phyloP scores from a whole-genome alignment of 2,329 filamentous ascomycete species.

The Pseudodiploospora longispora region DNA sequence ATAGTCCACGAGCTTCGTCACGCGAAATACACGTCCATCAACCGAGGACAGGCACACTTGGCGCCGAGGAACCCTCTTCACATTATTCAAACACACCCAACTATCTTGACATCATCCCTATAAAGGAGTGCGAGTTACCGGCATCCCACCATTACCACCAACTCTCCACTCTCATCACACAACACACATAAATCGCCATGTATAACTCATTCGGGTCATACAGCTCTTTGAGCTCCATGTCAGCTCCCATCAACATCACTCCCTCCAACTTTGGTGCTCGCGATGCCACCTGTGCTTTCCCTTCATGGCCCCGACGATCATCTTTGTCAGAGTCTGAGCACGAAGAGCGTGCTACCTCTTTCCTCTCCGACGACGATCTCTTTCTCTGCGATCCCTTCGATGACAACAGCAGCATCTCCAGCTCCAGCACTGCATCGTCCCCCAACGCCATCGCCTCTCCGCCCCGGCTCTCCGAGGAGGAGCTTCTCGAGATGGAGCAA shows the following conservation, averaged over 20 bases:
- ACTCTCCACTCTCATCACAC: background rate
- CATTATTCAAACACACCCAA: background rate
- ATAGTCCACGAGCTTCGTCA: too few relatives aligned
- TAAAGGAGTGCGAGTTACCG: too few relatives aligned
- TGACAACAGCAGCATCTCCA: conserved; percentile 39
- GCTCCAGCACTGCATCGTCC: conserved; percentile 33
- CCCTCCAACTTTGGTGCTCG: conserved; percentile 30
- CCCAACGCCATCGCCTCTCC: conserved; percentile 22
- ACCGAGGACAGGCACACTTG: too few relatives aligned
- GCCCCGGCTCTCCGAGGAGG: conserved; percentile 34
- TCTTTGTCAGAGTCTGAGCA: conserved; percentile 38
- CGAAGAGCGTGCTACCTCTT: conserved; percentile 42
- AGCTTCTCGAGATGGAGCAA: conserved; percentile 42
- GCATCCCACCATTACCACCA: background rate
- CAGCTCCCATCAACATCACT: conserved; percentile 39
- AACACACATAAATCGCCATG: conserved; percentile 24
- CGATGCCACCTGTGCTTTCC: conserved; percentile 45
- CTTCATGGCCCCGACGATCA: conserved; percentile 49
- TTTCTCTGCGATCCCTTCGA: conserved; percentile 44
- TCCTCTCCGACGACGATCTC: conserved; percentile 57
- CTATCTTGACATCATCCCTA: too few relatives aligned
- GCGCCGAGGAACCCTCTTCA: background rate
- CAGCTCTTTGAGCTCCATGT: conserved; percentile 37
- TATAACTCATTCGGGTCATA: conserved; percentile 43
- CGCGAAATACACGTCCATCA: too few relatives aligned